phyloP scores from a whole-genome alignment of 352 stramenopile species.

The Phytopythium helicoides region DNA sequence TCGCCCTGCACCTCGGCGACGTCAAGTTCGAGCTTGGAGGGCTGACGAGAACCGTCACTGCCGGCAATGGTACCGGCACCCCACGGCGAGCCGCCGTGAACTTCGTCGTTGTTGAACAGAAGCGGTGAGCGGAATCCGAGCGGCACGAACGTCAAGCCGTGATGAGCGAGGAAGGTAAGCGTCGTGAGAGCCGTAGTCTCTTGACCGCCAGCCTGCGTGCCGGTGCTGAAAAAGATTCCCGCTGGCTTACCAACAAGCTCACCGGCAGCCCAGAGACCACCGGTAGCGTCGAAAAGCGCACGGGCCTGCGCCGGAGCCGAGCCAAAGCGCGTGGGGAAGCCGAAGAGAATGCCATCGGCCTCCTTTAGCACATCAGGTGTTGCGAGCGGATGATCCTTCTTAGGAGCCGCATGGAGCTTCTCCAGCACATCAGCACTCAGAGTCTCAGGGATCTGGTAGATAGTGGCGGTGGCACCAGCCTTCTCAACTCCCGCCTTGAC shows the following conservation, averaged over 20 bases:
- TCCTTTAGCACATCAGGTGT: conserved; percentile 46
- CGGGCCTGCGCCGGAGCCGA: conserved; percentile 85
- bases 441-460: conserved; percentile 72
- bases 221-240: conserved; percentile 87
- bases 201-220: conserved; percentile 79
- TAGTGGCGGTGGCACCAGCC: conserved; percentile 34
- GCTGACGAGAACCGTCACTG: conserved; percentile 75
- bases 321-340: conserved; percentile 84
- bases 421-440: conserved; percentile 67
- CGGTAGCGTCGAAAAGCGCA: conserved; percentile 85
- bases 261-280: conserved; percentile 82
- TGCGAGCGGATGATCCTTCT: conserved; percentile 56
- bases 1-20: conserved; percentile 80
- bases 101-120: conserved; percentile 76
- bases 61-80: conserved; percentile 84
- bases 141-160: conserved; percentile 91
- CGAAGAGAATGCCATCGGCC: conserved; percentile 85
- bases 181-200: conserved; percentile 85
- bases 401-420: conserved; percentile 75
- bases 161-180: conserved; percentile 87
- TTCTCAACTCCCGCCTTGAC: conserved; percentile 53
- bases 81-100: conserved; percentile 79
- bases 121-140: conserved; percentile 65
- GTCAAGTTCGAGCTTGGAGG: conserved; percentile 75
- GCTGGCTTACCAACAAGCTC: conserved; percentile 85